Evolutionary conservation across 257 asterid species (phyloP), one percentile per base, ranked within the genome.

Genomic region (Voacanga thouarsii): DNA sequence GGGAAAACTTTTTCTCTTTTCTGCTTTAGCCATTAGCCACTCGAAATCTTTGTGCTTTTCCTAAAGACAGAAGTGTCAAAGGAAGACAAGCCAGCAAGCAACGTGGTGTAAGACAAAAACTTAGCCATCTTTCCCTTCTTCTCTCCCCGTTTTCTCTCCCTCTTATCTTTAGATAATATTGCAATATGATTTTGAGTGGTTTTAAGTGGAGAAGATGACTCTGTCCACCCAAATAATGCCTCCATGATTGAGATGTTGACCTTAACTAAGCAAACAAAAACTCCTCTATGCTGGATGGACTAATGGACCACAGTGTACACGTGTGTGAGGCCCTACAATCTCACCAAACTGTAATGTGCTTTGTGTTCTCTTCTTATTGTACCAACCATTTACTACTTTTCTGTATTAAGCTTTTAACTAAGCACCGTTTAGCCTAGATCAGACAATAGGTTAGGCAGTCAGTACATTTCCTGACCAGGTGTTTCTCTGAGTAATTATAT

Each of bases 171-270:
- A 53, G 77, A 75, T 64, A 68, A 75, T 68, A 18, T 47, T 81
- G n/a, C 51, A 66, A 81, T 70, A 81, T 77, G 79, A 33, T 39
- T 78, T 82, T 82, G 87, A 71, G 85, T 86, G 88, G 87, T 70
- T 79, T 70, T 82, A 44, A 85, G 83, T 84, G 87, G 85, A 83
- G 85, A 77, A 81, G 81, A 83, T 74, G 82, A 82, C 76, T 84
- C 24, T 80, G 85, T 79, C 89, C 89, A 83, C 82, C 82, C 80
- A 88, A 87, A 90, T 90, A 89, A 88, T 90, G 87, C 72, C 85
- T 86, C 87, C 75, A 86, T 87, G 91, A 92, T 92, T 89, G 91
- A 83, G 88, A 89, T 87, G 93, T 77, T 82, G 89, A 86, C 92
- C 87, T 83, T 82, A 83, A 86, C 89, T 79, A 61, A 59, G 76